Conservation (phyloP, 2,329 filamentous ascomycete genomes). For the Moelleriella libera region DNA sequence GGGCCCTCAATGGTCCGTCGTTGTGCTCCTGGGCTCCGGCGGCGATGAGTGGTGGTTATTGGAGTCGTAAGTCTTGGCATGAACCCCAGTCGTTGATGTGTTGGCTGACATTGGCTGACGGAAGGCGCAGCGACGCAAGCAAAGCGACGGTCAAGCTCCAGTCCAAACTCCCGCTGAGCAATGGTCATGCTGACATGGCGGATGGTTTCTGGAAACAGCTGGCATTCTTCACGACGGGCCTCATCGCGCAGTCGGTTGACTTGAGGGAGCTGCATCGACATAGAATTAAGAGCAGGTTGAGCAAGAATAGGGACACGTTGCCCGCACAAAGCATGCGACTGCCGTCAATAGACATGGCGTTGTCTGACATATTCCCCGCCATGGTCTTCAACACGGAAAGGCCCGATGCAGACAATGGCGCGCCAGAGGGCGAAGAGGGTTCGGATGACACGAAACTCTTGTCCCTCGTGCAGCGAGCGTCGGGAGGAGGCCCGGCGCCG, state of each 20-base stretch:
- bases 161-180: slow-evolving; percentile 27
- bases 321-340: slow-evolving; percentile 29
- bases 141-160: slow-evolving; percentile 16
- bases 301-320: slow-evolving; percentile 19
- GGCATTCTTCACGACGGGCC: slow-evolving; percentile 32
- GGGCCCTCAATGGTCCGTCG: slow-evolving; percentile 57
- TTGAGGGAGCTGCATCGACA: slow-evolving; percentile 30
- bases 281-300: slow-evolving; percentile 24
- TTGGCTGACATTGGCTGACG: background rate
- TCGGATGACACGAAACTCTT: slow-evolving; percentile 8
- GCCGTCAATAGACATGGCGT: slow-evolving; percentile 32
- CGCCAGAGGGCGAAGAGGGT: slow-evolving; percentile 1
- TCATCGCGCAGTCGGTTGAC: slow-evolving; percentile 37
- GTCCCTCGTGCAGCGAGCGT: slow-evolving; percentile 10
- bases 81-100: background rate
- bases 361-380: slow-evolving; percentile 29
- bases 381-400: slow-evolving; percentile 16
- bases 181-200: slow-evolving; percentile 28
- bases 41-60: slow-evolving; percentile 73
- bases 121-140: background rate
- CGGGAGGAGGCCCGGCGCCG: slow-evolving; percentile 6
- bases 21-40: slow-evolving; percentile 52
- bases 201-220: slow-evolving; percentile 38
- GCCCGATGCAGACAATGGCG: slow-evolving; percentile 2
- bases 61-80: slow-evolving; percentile 34